Evolutionary conservation across 1,284 basidiomycete species (phyloP).

Genomic region (Boletellus dicymbophilus): DNA sequence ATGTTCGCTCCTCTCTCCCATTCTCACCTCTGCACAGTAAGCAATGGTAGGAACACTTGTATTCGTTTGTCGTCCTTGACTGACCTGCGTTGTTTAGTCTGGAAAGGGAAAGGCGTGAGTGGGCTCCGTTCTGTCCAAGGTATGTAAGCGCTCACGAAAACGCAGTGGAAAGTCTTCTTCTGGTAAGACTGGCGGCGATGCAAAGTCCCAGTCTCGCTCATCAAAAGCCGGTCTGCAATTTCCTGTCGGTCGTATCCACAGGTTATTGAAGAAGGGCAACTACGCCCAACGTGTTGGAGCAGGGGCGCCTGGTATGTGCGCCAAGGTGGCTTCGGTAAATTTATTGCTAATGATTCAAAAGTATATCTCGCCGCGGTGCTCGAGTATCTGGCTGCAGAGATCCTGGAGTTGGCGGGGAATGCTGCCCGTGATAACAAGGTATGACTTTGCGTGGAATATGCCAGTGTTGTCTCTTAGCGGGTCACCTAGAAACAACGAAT

Average conservation of each 20-base stretch:
- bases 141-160: conserved; percentile 1
- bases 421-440: conserved; percentile 71
- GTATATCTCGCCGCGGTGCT: conserved; percentile 88
- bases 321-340: neutral
- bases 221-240: conserved; percentile 82
- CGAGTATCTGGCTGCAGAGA: conserved; percentile 86
- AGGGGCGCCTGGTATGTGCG: conserved; percentile 67
- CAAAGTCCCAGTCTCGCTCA: conserved; percentile 66
- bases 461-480: neutral
- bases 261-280: conserved; percentile 81
- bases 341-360: conserved; percentile 26
- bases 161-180: conserved; percentile 58
- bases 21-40: conserved; percentile 14
- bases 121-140: neutral
- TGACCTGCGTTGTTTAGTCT: conserved; percentile 37
- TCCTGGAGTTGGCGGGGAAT: conserved; percentile 88
- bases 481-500: conserved; percentile 65
- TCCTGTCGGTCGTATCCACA: conserved; percentile 88
- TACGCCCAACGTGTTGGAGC: conserved; percentile 74
- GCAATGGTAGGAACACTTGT: conserved; percentile 21
- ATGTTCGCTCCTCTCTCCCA: conserved; percentile 4
- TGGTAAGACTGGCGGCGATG: conserved; percentile 53
- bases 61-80: neutral
- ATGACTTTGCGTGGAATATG: neutral
- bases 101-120: conserved; percentile 57